Evolutionary conservation across 192 early-diverging fungal species (phyloP).

Genomic region (Diversispora eburnea): DNA sequence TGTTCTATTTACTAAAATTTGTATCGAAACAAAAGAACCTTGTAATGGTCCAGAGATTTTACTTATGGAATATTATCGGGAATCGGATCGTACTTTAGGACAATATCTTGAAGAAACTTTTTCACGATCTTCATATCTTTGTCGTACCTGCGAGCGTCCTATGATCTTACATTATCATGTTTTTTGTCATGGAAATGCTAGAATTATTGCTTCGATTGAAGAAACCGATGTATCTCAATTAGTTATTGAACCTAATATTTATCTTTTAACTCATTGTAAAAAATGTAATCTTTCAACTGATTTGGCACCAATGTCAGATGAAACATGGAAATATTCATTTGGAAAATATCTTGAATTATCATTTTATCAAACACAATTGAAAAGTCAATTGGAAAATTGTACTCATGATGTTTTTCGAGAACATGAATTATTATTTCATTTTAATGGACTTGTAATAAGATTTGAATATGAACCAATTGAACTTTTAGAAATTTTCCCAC

Average conservation of each 20-base stretch:
- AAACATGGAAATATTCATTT: slow-evolving; percentile 93
- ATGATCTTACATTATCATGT: slow-evolving; percentile 78
- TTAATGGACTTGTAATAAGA: slow-evolving; percentile 70
- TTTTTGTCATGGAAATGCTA: slow-evolving; percentile 81
- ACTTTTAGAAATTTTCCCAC: slow-evolving; percentile 67
- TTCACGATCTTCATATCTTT: slow-evolving; percentile 62
- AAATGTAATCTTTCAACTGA: slow-evolving; percentile 70
- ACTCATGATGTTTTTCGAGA: slow-evolving; percentile 78
- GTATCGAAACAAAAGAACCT: slow-evolving; percentile 55
- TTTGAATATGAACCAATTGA: slow-evolving; percentile 75
- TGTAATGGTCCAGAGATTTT: slow-evolving; percentile 73
- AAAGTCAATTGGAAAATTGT: slow-evolving; percentile 69
- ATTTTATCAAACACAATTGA: slow-evolving; percentile 73
- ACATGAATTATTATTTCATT: slow-evolving; percentile 81
- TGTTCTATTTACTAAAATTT: slow-evolving; percentile 69
- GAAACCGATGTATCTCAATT: slow-evolving; percentile 50
- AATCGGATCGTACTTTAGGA: slow-evolving; percentile 83
- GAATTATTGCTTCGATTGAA: slow-evolving; percentile 74
- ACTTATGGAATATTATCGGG: slow-evolving; percentile 77
- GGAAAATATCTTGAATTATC: slow-evolving; percentile 94
- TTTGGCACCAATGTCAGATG: slow-evolving; percentile 73
- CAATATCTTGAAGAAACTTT: slow-evolving; percentile 84
- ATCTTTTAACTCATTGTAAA: slow-evolving; percentile 90
- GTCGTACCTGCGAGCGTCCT: slow-evolving; percentile 73
- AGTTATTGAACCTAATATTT: slow-evolving; percentile 68